Percentiles rank a stretch among this genome's conserved stretches.
These are phyloP conservation scores for Coccinonectria pachysandricola DNA, from an alignment of 2,329 filamentous ascomycete species.

Conservation along the genomic window DNA sequence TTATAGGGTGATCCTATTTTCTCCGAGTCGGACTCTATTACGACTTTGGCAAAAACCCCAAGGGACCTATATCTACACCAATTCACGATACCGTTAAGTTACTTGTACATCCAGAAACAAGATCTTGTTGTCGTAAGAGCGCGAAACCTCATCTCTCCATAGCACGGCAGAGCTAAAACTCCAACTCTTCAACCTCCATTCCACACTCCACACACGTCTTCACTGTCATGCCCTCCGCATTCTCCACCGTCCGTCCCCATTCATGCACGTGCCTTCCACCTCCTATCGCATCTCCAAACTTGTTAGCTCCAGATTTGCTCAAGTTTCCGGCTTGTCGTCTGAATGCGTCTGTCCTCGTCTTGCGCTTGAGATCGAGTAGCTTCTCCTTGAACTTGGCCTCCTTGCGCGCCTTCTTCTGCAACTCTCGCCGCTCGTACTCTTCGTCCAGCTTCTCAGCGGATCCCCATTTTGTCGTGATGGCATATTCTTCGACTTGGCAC, in stretches of 20 bases:
- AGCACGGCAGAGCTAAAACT: conserved; percentile 35
- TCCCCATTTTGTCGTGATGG: conserved; percentile 84
- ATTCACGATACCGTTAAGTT: too few relatives aligned
- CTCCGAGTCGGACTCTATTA: too few relatives aligned
- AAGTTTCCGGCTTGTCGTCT: conserved; percentile 56
- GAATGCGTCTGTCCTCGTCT: conserved; percentile 85
- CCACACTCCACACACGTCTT: conserved; percentile 72
- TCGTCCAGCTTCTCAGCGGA: conserved; percentile 74
- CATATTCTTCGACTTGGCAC: conserved; percentile 90
- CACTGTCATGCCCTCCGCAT: conserved; percentile 61
- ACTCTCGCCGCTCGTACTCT: conserved; percentile 72
- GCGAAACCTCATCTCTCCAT: not conserved
- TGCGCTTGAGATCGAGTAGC: conserved; percentile 81
- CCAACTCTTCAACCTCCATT: conserved; percentile 70
- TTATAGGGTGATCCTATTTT: too few relatives aligned
- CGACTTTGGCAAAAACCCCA: too few relatives aligned
- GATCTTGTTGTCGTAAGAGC: not conserved
- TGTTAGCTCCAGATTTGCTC: conserved; percentile 39
- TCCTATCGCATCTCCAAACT: conserved; percentile 70
- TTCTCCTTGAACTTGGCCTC: conserved; percentile 89
- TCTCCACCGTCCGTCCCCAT: conserved; percentile 64
- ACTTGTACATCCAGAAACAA: not conserved
- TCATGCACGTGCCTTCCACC: conserved; percentile 76
- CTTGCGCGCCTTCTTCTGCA: conserved; percentile 73
- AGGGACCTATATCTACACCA: too few relatives aligned